Base-by-base conservation (phyloP, 495 filamentous ascomycete genomes). In the Clavariopsis aquatica region DNA sequence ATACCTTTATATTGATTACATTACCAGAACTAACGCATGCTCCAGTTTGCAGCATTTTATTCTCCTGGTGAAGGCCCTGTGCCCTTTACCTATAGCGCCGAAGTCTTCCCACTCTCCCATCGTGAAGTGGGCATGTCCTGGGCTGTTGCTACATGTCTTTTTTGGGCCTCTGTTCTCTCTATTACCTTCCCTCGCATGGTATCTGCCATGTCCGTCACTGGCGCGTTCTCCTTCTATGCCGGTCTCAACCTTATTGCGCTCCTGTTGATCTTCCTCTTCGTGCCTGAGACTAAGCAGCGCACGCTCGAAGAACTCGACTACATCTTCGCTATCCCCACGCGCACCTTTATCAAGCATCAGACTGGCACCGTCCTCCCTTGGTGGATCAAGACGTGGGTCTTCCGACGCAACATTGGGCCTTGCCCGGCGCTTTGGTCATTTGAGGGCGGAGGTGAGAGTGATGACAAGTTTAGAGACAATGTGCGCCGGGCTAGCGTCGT, bases 211-310 rank as follows among this genome's bases (percentile, higher is more conserved):
- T 65, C 67, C 17, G 62, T 58, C 1, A 69, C 71, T 26, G 74
- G 74, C 13, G 71, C 74, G 22, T 74, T 88, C 45, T 77, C 77
- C 45, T 85, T 86, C 69, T 89, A 87, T 65, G 88, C 87, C 38
- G 85, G 75, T 12, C 80, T 90, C 60, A 92, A 92, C 67, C 72
- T 90, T 15, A 76, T 84, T 27, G 90, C 87, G 10, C 79, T 91
- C 20, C 66, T 85, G 27, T 80, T 89, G 77, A 89, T 92, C 65
- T 88, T 91, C 74, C 78, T 91, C 53, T 90, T 82, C 76, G 80
- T 93, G 6, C 88, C 87, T 10, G 89, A 92, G 75, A 92, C 89
- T 0, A 92, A 92, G 74, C 88, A 90, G 71, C 81, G 84, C 29
- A 90, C 89, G 4, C 82, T 93, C 10, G 86, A 89, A 65, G 86